Percentiles rank a stretch among this genome's conserved stretches.
Evolutionary conservation across 768 basidiomycete genomes (phyloP).

Genomic region (Naematelia aurantialba): DNA sequence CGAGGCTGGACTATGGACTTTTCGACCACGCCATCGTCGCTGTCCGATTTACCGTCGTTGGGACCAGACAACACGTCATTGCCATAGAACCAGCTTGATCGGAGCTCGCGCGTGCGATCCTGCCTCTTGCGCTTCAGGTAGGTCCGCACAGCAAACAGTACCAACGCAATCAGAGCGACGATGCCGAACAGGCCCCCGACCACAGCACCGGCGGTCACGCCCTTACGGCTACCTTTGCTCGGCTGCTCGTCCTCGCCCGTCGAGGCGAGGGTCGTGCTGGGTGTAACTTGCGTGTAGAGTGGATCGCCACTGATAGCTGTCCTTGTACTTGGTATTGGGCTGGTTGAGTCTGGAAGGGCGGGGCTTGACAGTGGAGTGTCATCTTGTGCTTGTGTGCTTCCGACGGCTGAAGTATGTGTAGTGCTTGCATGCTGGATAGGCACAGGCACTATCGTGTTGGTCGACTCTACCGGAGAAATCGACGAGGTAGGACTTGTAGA

Average conservation of each 20-base stretch:
- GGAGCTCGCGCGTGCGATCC: slow-evolving; percentile 16
- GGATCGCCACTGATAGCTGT: no score
- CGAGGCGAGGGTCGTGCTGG: background rate
- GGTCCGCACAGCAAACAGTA: slow-evolving; percentile 18
- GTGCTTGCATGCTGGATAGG: no score
- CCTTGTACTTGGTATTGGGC: no score
- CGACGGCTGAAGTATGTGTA: no score
- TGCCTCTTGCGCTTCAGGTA: slow-evolving; percentile 16
- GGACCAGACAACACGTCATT: slow-evolving; percentile 11
- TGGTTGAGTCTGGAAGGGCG: background rate
- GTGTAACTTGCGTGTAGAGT: no score
- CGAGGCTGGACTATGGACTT: background rate
- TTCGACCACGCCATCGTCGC: background rate
- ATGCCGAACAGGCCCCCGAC: slow-evolving; percentile 26
- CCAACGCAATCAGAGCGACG: slow-evolving; percentile 14
- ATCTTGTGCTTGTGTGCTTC: no score
- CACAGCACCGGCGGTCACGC: slow-evolving; percentile 17
- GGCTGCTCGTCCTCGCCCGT: background rate
- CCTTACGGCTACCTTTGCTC: slow-evolving; percentile 10
- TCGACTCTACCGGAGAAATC: no score
- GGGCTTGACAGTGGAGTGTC: background rate
- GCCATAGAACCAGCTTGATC: slow-evolving; percentile 37
- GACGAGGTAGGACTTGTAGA: no score
- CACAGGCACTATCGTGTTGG: no score
- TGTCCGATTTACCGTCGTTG: background rate